These are phyloP conservation scores for Irpex rosettiformis DNA, from an alignment of 1,284 basidiomycete species.

Conservation along the genomic window DNA sequence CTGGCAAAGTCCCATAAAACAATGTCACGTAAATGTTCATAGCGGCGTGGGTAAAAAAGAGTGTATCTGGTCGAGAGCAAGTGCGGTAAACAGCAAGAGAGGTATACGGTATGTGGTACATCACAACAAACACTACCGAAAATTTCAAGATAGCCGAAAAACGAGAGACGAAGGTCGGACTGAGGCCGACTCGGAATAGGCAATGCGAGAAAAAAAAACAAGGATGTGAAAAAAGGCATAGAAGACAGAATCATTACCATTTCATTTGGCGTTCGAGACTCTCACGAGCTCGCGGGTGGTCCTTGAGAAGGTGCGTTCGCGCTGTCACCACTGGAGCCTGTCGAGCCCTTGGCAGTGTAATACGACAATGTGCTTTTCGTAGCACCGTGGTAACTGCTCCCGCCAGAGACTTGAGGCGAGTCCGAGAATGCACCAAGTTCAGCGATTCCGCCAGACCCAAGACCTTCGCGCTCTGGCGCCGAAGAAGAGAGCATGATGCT, in stretches of 20 bases:
- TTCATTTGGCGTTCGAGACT: background rate
- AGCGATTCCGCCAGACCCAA: conserved; percentile 9
- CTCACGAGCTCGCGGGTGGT: background rate
- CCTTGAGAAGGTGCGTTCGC: background rate
- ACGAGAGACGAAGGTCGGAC: background rate
- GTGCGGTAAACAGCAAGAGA: background rate
- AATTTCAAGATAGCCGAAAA: background rate
- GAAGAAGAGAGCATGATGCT: conserved; percentile 16
- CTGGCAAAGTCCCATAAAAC: background rate
- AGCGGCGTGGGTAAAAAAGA: background rate
- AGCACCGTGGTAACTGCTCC: conserved; percentile 12
- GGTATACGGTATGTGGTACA: background rate
- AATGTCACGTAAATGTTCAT: background rate
- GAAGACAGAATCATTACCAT: background rate
- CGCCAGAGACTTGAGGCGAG: conserved; percentile 15
- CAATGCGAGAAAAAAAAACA: background rate
- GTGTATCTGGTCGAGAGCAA: background rate
- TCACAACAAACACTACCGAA: background rate
- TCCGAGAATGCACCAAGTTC: conserved; percentile 9
- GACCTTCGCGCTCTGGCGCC: conserved; percentile 2
- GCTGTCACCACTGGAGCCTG: conserved; percentile 11
- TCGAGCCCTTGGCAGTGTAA: conserved; percentile 18
- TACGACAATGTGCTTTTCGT: conserved; percentile 19
- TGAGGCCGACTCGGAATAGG: background rate
- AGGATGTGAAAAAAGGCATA: background rate